These are phyloP conservation scores for Vitis rupestris DNA, from an alignment of 164 flowering plant species.

Conservation along the genomic window DNA sequence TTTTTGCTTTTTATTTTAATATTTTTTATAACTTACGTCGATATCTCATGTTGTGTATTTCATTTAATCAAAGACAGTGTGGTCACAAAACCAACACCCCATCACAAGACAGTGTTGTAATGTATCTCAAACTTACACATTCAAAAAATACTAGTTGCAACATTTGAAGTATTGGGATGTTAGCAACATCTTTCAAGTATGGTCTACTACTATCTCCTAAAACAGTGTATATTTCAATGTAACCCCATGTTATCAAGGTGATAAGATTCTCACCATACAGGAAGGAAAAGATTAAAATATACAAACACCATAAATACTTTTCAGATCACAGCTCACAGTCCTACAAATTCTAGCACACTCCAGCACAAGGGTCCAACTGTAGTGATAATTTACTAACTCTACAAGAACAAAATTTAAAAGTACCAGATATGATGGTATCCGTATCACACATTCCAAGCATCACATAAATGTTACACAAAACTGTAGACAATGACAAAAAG, in stretches of 20 bases:
- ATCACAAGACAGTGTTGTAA: not conserved
- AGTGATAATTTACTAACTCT: not conserved
- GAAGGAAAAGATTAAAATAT: no score
- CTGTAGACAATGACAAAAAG: not conserved
- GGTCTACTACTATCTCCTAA: no score
- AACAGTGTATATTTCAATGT: no score
- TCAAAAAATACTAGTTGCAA: not conserved
- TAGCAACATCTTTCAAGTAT: not conserved
- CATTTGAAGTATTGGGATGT: not conserved
- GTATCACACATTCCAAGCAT: constrained; percentile 7
- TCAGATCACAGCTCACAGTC: not conserved
- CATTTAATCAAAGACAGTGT: not conserved
- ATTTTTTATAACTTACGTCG: no score
- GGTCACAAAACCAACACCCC: not conserved
- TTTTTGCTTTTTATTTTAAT: not conserved
- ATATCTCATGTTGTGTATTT: not conserved
- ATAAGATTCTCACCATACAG: no score
- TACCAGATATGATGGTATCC: not conserved
- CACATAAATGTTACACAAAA: not conserved
- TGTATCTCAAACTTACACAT: not conserved
- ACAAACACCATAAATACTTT: not conserved
- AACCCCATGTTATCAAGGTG: no score
- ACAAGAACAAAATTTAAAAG: not conserved
- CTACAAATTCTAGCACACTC: not conserved
- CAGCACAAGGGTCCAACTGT: not conserved